These are phyloP conservation scores for Coemansia sp. DNA, from an alignment of 192 early-diverging fungal species.

Conservation along the genomic window DNA sequence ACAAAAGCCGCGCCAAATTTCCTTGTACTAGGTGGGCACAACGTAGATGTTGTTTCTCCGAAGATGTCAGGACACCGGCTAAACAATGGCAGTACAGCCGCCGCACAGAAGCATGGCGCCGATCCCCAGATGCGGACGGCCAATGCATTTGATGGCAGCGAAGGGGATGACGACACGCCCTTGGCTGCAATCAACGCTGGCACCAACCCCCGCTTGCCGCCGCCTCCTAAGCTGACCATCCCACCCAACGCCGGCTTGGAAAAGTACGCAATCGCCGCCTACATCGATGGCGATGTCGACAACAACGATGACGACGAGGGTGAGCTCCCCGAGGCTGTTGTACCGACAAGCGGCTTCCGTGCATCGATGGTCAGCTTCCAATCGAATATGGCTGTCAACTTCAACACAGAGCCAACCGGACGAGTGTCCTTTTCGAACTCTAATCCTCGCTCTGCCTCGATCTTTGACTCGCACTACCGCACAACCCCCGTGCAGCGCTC, in stretches of 20 bases:
- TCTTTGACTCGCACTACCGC: conserved; percentile 17
- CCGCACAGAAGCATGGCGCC: background rate
- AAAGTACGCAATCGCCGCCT: conserved; percentile 21
- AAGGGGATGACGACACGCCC: conserved; percentile 48
- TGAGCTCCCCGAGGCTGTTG: conserved; percentile 26
- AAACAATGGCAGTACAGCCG: background rate
- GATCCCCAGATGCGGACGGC: background rate
- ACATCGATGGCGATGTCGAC: background rate
- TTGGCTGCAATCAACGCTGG: conserved; percentile 35
- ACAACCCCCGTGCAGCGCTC: conserved; percentile 29
- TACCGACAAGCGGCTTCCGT: conserved; percentile 25
- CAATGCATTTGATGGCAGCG: conserved; percentile 7
- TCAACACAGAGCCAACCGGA: conserved; percentile 23
- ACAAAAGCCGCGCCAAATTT: background rate
- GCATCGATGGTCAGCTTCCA: conserved; percentile 48
- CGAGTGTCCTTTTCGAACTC: conserved; percentile 40
- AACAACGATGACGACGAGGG: conserved; percentile 15
- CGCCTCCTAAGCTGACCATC: conserved; percentile 4
- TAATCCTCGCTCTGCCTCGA: conserved; percentile 36
- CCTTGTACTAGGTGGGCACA: background rate
- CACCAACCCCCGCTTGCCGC: conserved; percentile 14
- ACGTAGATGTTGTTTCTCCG: background rate
- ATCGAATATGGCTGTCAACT: conserved; percentile 44
- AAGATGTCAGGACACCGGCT: background rate
- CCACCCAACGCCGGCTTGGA: conserved; percentile 15